Evolutionary conservation across 129 eudicot genomes (phyloP).

Genomic region (Ambrosia trifida): DNA sequence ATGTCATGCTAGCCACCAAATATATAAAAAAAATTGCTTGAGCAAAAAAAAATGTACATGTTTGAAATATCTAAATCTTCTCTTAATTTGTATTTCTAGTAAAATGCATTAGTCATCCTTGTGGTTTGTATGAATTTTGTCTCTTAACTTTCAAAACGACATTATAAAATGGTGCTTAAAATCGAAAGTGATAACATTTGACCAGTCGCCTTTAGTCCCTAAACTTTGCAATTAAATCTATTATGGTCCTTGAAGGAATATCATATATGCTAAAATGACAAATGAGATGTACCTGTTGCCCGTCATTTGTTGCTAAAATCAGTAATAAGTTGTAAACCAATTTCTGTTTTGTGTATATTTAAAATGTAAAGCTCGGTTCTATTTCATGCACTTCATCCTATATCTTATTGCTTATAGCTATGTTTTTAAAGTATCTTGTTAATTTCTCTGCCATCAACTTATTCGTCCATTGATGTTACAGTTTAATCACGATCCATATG

Average conservation of each 20-base stretch:
- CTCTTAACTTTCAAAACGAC: background rate
- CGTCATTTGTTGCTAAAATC: background rate
- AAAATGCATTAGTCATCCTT: background rate
- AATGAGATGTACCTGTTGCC: background rate
- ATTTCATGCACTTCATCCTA: background rate
- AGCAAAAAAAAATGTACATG: background rate
- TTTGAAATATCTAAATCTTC: background rate
- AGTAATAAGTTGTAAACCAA: background rate
- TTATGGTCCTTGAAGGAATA: background rate
- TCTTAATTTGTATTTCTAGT: background rate
- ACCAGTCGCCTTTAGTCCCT: background rate
- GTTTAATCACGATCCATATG: conserved; percentile 76
- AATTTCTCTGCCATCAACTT: background rate
- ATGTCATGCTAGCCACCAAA: background rate
- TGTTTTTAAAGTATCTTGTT: background rate
- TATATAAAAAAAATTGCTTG: background rate
- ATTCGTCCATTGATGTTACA: conserved; percentile 32
- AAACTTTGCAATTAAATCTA: background rate
- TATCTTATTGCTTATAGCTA: background rate
- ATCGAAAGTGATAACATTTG: background rate
- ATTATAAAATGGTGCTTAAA: background rate
- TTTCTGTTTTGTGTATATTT: background rate
- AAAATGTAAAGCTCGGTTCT: background rate
- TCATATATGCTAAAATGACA: background rate
- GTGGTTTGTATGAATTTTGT: background rate